Evolutionary conservation across 352 stramenopile species (phyloP), one percentile per base, ranked within the genome.

Genomic region (Halophytophthora polymorphica): DNA sequence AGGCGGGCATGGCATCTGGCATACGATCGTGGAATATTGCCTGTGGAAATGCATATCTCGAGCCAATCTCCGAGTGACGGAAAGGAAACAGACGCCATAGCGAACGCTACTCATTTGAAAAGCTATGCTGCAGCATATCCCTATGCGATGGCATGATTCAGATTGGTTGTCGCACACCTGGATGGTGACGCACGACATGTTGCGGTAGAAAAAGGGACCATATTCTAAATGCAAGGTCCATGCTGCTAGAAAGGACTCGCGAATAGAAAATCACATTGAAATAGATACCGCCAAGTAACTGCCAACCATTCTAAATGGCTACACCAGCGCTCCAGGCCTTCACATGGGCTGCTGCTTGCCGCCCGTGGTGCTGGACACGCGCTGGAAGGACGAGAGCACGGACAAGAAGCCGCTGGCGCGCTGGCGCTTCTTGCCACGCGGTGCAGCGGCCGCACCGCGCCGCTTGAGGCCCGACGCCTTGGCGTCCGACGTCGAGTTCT

Each of bases 351-450:
- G 76, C 58, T 50, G 22, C 25, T 31, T 58, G 45, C 44, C 45
- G 37, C 42, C 37, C 13, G 48, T 77, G 22, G 47, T 75, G 58
- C 61, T 72, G 0, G 72, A 66, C 14, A 86, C 73, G 59, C 73
- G 82, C 37, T 92, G 74, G 46, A 75, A 92, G 23, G 77, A 87
- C 8, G 78, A 80, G 15, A 92, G 58, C 39, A 81, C 75, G 0
- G 78, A 87, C 51, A 92, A 75, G 48, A 92, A 79, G 29, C 64
- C 65, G 39, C 80, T 78, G 42, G 67, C 67, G 42, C 41, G 66
- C 47, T 84, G 72, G 53, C 52, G 52, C 43, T 75, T 73, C 69
- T 81, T 77, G 6, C 23, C 60, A 17, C 41, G 34, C 0, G 41
- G 52, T 23, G 6, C 35, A 40, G 33, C 41, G 34, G 29, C 52